Evolutionary conservation across 257 asterid species (phyloP).

Genomic region (Solanum gandarillasii): DNA sequence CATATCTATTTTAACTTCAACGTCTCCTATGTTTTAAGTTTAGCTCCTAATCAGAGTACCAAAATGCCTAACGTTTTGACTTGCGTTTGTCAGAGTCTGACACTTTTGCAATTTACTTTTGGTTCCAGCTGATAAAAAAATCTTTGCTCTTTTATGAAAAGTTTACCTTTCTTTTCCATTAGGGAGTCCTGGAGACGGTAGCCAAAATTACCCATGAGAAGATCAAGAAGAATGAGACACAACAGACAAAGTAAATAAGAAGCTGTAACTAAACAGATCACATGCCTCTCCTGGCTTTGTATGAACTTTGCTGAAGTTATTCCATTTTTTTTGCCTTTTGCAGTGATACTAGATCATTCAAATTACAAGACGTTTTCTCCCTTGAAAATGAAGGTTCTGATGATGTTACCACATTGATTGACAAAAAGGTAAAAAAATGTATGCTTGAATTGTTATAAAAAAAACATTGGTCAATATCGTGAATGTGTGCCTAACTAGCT

Average conservation of each 20-base stretch:
- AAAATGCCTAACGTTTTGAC: neutral
- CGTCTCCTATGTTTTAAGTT: neutral
- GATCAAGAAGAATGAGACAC: slow-evolving; percentile 68
- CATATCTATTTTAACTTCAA: neutral
- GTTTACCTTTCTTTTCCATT: slow-evolving; percentile 11
- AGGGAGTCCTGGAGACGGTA: slow-evolving; percentile 93
- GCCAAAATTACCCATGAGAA: slow-evolving; percentile 78
- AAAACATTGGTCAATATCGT: neutral
- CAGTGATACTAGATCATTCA: slow-evolving; percentile 70
- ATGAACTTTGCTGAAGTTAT: neutral
- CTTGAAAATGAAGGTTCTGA: slow-evolving; percentile 70
- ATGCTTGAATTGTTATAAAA: neutral
- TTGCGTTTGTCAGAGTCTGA: neutral
- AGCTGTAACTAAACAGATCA: neutral
- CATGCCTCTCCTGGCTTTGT: neutral
- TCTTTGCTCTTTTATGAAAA: neutral
- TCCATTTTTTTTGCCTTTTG: neutral
- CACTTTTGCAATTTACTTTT: neutral
- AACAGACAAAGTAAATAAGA: slow-evolving; percentile 58
- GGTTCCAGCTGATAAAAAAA: neutral
- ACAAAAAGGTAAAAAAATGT: slow-evolving; percentile 44
- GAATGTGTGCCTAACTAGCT: neutral
- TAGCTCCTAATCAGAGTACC: neutral
- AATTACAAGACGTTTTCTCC: slow-evolving; percentile 68
- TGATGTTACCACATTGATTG: slow-evolving; percentile 62